phyloP scores from a whole-genome alignment of 768 basidiomycete species.

The Mycena chlorophos region DNA sequence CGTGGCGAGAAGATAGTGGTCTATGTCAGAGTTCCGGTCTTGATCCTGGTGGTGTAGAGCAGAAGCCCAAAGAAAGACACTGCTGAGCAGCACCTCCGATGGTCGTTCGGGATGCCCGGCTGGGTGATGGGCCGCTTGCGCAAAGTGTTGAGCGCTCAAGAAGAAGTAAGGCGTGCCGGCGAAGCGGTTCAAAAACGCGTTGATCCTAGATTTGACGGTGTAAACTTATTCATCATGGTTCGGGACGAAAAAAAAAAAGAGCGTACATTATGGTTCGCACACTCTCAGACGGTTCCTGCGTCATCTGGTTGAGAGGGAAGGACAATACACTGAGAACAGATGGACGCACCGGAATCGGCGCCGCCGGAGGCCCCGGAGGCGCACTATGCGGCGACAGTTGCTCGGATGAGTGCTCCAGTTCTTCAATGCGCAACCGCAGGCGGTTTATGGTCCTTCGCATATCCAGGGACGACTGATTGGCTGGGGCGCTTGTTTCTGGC shows the following conservation, averaged over 20 bases:
- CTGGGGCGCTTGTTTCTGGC: neutral
- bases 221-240: neutral
- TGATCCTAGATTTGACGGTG: neutral
- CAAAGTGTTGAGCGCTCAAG: neutral
- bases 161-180: slow-evolving; percentile 7
- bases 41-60: neutral
- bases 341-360: neutral
- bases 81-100: slow-evolving; percentile 1
- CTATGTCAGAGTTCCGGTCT: neutral
- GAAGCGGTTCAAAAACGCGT: slow-evolving; percentile 5
- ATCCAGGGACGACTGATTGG: neutral
- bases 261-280: no score
- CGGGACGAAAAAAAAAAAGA: no score
- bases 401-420: slow-evolving; percentile 1
- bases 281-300: no score
- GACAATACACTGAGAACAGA: no score
- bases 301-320: no score
- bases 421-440: neutral
- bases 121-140: neutral
- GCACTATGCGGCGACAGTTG: neutral
- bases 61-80: slow-evolving; percentile 10
- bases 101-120: slow-evolving; percentile 6
- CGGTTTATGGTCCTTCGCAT: slow-evolving; percentile 4
- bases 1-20: neutral
- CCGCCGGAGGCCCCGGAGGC: neutral